Evolutionary conservation across 2,329 filamentous ascomycete species (phyloP), one percentile per base, ranked within the genome.

Genomic region (Scolecobasidium constrictum): DNA sequence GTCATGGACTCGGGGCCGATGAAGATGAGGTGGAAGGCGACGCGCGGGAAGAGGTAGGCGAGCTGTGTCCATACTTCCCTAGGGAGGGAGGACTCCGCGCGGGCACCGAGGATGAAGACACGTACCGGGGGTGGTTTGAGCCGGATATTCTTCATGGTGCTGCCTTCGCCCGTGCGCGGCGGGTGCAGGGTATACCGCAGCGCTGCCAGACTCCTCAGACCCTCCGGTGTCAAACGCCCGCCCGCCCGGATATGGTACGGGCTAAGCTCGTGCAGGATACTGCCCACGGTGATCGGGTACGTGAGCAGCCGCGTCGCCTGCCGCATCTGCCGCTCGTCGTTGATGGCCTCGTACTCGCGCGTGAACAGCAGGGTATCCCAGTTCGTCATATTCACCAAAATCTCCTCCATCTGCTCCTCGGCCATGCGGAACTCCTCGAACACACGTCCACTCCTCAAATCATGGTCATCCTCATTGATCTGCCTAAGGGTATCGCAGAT

Each of bases 301-400:
- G 93, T 98, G 52, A 98, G 68, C 51, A 98, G 72, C 50, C 87
- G 78, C 2, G 92, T 98, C 19, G 87, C 88, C 63, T 98, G 93
- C 47, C 92, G 75, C 79, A 98, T 83, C 55, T 80, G 82, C 46
- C 90, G 77, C 58, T 94, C 88, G 48, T 87, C 79, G 59, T 98
- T 87, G 57, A 98, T 80, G 4, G 93, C 93, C 50, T 82, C 76
- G 55, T 92, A 96, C 54, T 94, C 83, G 55, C 92, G 75, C 3
- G 87, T 93, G 59, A 94, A 98, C 56, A 98, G 69, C 53, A 93
- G 86, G 0, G 92, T 96, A 62, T 98, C 92, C 92, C 92, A 98
- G 61, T 93, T 98, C 35, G 83, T 94, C 83, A 98, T 88, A 64
- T 98, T 98, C 51, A 95, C 78, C 50, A 92, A 73, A 23, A 87